Evolutionary conservation across 2,329 filamentous ascomycete genomes (phyloP), one percentile per base, ranked within the genome.

Genomic region (Aspergillus uvarum): DNA sequence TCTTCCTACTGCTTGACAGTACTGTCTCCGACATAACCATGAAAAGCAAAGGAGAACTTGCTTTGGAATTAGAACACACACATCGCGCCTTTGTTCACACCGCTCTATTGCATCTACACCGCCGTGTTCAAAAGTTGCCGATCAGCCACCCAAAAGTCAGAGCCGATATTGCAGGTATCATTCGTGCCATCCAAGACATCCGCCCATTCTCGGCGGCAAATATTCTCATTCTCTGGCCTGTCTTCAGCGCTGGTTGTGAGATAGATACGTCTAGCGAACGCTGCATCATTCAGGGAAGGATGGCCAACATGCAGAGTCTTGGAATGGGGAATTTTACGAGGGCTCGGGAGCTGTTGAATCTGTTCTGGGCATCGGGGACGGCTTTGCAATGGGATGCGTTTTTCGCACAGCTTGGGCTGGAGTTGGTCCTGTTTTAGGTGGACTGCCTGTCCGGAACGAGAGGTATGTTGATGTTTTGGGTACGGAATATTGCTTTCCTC

Each of bases 231-330:
- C 60, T 73, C 1, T 73, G 71, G 70, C 71, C 71, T 0, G 62
- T 73, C n/a, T 73, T 73, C n/a, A 73, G 63, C 32, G 68, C 63
- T 5, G 71, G 70, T 1, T 73, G 70, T 54, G 71, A 72, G 50
- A 72, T 67, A 1, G 59, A 66, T 32, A 49, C 61, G 11, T 14
- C 12, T 3, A 54, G 42, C 1, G 66, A 71, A 47, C 63, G 67
- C 1, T 29, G 61, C 0, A 50, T 60, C 14, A 67, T 71, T 47
- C 60, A 70, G 47, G 53, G 54, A 5, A 64, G 70, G 16, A 72
- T 72, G 70, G 52, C 49, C 2, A 65, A 68, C n/a, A 72, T 72
- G 68, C 65, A 68, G 53, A 60, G 32, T 6, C 60, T 67, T 19
- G 70, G 70, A 3, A 65, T 72, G 67, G 70, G 70, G 0, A 72